These are phyloP conservation scores for Nemania bipapillata DNA, from an alignment of 2,329 filamentous ascomycete species.

Conservation along the genomic window DNA sequence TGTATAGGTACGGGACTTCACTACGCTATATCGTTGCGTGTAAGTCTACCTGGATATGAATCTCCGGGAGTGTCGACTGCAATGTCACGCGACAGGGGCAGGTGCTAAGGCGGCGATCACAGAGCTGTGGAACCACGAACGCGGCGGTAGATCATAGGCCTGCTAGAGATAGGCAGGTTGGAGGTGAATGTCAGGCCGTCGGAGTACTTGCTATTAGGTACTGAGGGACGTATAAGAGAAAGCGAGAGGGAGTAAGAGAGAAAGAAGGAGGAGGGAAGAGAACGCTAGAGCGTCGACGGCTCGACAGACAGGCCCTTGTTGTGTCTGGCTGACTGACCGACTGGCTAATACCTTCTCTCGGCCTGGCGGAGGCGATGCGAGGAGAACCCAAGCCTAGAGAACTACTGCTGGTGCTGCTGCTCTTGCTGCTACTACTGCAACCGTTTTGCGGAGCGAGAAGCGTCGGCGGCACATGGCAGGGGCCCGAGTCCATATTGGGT, in stretches of 20 bases:
- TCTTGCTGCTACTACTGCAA: too few relatives aligned
- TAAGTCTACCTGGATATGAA: constrained; percentile 1
- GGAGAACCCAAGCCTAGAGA: background rate
- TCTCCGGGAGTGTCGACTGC: background rate
- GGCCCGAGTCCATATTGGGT: constrained; percentile 40
- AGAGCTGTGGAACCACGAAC: constrained; percentile 28
- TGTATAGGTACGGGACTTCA: background rate
- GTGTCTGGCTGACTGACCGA: background rate
- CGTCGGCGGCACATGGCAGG: constrained; percentile 38
- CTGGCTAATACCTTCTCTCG: background rate
- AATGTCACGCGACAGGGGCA: constrained; percentile 39
- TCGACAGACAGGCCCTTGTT: background rate
- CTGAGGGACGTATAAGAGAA: background rate
- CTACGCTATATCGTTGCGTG: background rate
- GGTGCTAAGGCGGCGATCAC: constrained; percentile 20
- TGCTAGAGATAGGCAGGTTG: background rate
- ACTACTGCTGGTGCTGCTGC: too few relatives aligned
- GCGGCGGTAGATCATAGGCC: constrained; percentile 14
- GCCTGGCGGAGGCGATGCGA: background rate
- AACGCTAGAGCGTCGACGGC: background rate
- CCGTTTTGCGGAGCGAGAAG: constrained; percentile 5
- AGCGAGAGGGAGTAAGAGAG: too few relatives aligned
- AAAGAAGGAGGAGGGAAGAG: too few relatives aligned
- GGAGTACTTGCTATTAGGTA: background rate
- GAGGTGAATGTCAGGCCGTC: background rate